These are phyloP conservation scores for Chalciporus sp. DNA, from an alignment of 1,284 basidiomycete genomes.

Conservation along the genomic window DNA sequence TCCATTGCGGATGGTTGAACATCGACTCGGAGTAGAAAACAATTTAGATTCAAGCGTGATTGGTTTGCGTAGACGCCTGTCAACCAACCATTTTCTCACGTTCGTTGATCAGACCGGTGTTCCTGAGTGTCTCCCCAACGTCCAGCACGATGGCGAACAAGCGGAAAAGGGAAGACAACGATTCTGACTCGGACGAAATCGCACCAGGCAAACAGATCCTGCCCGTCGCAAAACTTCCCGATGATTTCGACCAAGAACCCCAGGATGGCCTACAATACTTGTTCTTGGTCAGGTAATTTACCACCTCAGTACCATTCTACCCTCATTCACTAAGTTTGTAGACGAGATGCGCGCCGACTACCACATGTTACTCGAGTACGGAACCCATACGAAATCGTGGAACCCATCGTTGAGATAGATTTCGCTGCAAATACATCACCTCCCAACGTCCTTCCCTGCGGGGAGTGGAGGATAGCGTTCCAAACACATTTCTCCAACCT, in stretches of 20 bases:
- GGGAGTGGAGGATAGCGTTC: slow-evolving; percentile 63
- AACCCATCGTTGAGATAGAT: slow-evolving; percentile 22
- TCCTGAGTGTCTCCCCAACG: background rate
- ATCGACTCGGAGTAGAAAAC: background rate
- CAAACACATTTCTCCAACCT: slow-evolving; percentile 63
- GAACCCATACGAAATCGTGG: slow-evolving; percentile 63
- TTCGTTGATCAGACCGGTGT: background rate
- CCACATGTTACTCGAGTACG: slow-evolving; percentile 61
- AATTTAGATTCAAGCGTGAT: background rate
- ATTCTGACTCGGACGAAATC: slow-evolving; percentile 56
- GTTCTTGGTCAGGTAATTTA: slow-evolving; percentile 70
- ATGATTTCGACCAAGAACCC: slow-evolving; percentile 64
- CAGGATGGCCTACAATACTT: slow-evolving; percentile 78
- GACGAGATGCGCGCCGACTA: slow-evolving; percentile 65
- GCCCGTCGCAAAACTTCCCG: slow-evolving; percentile 73
- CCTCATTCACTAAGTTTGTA: slow-evolving; percentile 30
- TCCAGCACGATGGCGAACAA: slow-evolving; percentile 39
- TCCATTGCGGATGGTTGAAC: slow-evolving; percentile 18
- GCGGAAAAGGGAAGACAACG: slow-evolving; percentile 51
- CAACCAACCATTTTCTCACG: slow-evolving; percentile 23
- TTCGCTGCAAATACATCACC: slow-evolving; percentile 13
- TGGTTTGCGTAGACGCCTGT: background rate
- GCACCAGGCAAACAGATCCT: slow-evolving; percentile 64
- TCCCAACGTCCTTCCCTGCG: slow-evolving; percentile 49
- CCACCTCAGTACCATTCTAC: slow-evolving; percentile 17